Evolutionary conservation across 169 alveolate genomes (phyloP).

Genomic region (Cryptosporidium muris): DNA sequence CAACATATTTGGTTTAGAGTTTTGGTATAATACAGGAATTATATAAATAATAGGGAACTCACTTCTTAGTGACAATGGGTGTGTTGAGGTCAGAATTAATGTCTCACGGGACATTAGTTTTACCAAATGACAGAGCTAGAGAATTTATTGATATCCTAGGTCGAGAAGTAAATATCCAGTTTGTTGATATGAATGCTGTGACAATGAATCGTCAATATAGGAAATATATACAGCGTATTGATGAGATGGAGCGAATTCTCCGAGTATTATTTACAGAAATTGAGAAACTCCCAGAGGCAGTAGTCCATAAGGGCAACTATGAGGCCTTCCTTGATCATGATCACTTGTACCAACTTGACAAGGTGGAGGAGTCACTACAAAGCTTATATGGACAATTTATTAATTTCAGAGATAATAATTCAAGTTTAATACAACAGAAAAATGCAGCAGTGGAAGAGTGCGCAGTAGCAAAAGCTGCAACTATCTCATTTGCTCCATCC

Average conservation of each 20-base stretch:
- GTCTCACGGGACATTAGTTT: slow-evolving; percentile 91
- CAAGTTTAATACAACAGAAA: slow-evolving; percentile 80
- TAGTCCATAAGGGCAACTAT: slow-evolving; percentile 77
- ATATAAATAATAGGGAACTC: too few species aligned
- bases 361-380: slow-evolving; percentile 86
- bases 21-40: not conserved
- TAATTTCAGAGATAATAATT: slow-evolving; percentile 85
- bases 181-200: slow-evolving; percentile 85
- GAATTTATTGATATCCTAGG: slow-evolving; percentile 88
- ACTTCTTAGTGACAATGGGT: slow-evolving; percentile 26
- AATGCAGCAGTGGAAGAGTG: slow-evolving; percentile 86
- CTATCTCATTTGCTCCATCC: slow-evolving; percentile 74
- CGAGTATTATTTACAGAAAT: slow-evolving; percentile 83
- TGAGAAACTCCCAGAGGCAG: slow-evolving; percentile 81
- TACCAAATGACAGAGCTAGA: slow-evolving; percentile 90
- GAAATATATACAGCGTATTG: slow-evolving; percentile 89
- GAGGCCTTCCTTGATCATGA: slow-evolving; percentile 84
- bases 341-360: slow-evolving; percentile 82
- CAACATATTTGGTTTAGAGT: not conserved
- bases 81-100: slow-evolving; percentile 83
- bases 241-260: slow-evolving; percentile 90
- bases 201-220: slow-evolving; percentile 89
- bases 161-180: slow-evolving; percentile 83
- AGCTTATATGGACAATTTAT: slow-evolving; percentile 88
- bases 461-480: slow-evolving; percentile 74